A percentile compares a stretch with the other conserved stretches of the same genome.
Conservation (phyloP, 352 stramenopile genomes). For the Globisporangium acanthophoron region DNA sequence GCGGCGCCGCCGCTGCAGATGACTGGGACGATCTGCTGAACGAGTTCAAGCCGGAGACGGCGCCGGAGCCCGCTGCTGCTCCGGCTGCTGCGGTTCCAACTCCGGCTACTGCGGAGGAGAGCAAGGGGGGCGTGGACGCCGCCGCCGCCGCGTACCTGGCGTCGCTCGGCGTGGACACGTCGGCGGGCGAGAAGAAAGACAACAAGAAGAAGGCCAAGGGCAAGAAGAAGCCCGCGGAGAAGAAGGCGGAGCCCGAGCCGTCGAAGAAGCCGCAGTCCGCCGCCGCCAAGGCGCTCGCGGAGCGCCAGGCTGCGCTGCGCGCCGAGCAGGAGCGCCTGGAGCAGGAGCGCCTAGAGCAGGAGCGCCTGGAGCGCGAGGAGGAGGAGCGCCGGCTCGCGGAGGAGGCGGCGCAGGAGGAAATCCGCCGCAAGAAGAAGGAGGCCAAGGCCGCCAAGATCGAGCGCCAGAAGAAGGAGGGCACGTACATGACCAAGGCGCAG, state of each 20-base stretch:
- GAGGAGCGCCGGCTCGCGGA: slow-evolving; percentile 47
- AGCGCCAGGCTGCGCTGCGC: slow-evolving; percentile 66
- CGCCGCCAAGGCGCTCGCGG: slow-evolving; percentile 60
- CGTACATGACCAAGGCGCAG: slow-evolving; percentile 99
- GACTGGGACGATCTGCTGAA: slow-evolving; percentile 73
- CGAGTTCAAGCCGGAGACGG: slow-evolving; percentile 41
- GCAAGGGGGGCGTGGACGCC: slow-evolving; percentile 44
- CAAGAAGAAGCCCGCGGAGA: slow-evolving; percentile 54
- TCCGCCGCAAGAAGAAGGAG: slow-evolving; percentile 78
- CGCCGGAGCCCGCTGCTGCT: slow-evolving; percentile 12
- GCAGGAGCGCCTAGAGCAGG: slow-evolving; percentile 66
- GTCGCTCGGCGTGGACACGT: slow-evolving; percentile 64
- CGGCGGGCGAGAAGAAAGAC: slow-evolving; percentile 54
- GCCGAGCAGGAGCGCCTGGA: slow-evolving; percentile 73
- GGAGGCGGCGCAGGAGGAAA: slow-evolving; percentile 47
- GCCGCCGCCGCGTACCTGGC: slow-evolving; percentile 71
- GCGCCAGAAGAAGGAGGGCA: slow-evolving; percentile 94
- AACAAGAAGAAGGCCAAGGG: slow-evolving; percentile 84
- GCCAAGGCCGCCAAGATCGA: slow-evolving; percentile 87
- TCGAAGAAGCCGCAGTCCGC: slow-evolving; percentile 75
- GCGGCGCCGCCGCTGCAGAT: slow-evolving; percentile 23
- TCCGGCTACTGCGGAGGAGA: background rate
- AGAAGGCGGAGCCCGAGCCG: slow-evolving; percentile 35
- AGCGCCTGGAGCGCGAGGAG: slow-evolving; percentile 61
- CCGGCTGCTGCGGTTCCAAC: background rate